Conservation (phyloP, 495 filamentous ascomycete genomes). For the Aspergillus nanangensis region DNA sequence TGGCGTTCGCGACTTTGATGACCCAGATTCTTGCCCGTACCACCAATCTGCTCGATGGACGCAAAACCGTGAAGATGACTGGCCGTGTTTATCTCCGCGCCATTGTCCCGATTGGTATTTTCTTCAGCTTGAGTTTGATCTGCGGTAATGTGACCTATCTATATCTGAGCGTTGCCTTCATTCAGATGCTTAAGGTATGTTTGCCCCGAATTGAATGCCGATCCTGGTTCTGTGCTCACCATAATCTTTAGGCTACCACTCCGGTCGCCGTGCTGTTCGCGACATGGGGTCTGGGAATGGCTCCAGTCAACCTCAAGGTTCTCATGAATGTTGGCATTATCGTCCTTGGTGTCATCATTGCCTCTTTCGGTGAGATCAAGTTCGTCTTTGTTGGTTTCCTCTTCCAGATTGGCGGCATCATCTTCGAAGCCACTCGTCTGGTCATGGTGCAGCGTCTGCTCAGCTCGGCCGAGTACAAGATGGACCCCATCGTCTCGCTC, state of each 20-base stretch:
- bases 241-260: slow-evolving; percentile 64
- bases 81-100: slow-evolving; percentile 84
- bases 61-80: slow-evolving; percentile 91
- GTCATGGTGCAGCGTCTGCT: slow-evolving; percentile 89
- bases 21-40: slow-evolving; percentile 85
- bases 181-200: slow-evolving; percentile 93
- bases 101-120: slow-evolving; percentile 87
- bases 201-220: background rate
- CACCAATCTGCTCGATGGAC: slow-evolving; percentile 79
- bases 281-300: slow-evolving; percentile 77
- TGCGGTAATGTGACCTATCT: slow-evolving; percentile 92
- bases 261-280: slow-evolving; percentile 84
- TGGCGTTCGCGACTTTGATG: slow-evolving; percentile 83
- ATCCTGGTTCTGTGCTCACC: slow-evolving; percentile 5
- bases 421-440: slow-evolving; percentile 86
- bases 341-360: slow-evolving; percentile 84
- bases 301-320: slow-evolving; percentile 70
- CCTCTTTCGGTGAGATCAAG: slow-evolving; percentile 87
- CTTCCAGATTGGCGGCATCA: slow-evolving; percentile 77
- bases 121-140: slow-evolving; percentile 92
- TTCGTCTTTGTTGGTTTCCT: slow-evolving; percentile 85
- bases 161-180: slow-evolving; percentile 89
- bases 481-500: slow-evolving; percentile 92
- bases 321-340: slow-evolving; percentile 85
- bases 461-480: slow-evolving; percentile 89